Evolutionary conservation across 176 grass and related monocot species (phyloP).

Genomic region (Elaeis guineensis): DNA sequence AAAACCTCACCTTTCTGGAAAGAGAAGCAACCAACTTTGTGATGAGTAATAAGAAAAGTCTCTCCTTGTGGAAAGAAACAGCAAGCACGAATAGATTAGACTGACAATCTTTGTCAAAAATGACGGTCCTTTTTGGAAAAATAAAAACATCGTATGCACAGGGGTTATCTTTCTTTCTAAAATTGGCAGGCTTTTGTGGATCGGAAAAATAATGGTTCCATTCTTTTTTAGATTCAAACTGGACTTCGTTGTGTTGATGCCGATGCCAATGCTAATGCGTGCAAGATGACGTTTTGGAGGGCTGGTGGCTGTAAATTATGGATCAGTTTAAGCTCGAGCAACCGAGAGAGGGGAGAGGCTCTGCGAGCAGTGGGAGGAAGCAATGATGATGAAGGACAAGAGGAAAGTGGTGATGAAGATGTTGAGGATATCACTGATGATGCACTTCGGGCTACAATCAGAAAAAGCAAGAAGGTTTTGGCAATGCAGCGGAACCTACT

Average conservation of each 20-base stretch:
- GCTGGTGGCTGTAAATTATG: constrained; percentile 13
- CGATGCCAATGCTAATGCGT: constrained; percentile 1
- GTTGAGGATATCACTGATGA: constrained; percentile 28
- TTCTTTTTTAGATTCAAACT: constrained; percentile 12
- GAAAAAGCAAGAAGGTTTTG: constrained; percentile 50
- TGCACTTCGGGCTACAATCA: constrained; percentile 27
- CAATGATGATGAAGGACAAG: constrained; percentile 12
- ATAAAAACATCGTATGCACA: too few relatives aligned
- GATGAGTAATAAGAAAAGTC: too few relatives aligned
- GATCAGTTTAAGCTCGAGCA: constrained; percentile 10
- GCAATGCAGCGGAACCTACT: constrained; percentile 42
- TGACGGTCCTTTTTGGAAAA: too few relatives aligned
- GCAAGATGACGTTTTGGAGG: constrained; percentile 21
- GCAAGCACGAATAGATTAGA: too few relatives aligned
- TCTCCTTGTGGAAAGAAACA: too few relatives aligned
- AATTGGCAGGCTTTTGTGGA: not conserved
- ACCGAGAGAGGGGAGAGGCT: constrained; percentile 8
- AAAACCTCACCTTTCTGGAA: too few relatives aligned
- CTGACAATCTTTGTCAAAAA: too few relatives aligned
- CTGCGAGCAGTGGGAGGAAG: constrained; percentile 9
- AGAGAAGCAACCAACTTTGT: too few relatives aligned
- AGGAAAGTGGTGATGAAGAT: constrained; percentile 1
- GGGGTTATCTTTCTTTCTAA: not conserved
- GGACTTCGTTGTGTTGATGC: constrained; percentile 1
- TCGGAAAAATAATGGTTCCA: not conserved